Evolutionary conservation across 305 asterid species (phyloP).

Genomic region (Solanum hybrid): DNA sequence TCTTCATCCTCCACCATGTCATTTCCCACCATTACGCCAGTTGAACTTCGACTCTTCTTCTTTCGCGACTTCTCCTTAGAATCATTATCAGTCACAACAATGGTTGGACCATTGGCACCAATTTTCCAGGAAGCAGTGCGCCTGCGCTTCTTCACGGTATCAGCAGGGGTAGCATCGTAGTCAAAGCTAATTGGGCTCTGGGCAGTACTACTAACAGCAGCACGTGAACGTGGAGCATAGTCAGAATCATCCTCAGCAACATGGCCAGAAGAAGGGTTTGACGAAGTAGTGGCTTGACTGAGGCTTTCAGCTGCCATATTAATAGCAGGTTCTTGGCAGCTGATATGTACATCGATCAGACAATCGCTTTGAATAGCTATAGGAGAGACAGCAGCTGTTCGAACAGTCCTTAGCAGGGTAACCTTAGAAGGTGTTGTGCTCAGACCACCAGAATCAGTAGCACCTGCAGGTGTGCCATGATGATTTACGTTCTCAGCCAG

Average conservation of each 20-base stretch:
- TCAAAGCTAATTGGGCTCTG: constrained; percentile 29
- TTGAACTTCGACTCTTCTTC: constrained; percentile 24
- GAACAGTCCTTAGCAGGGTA: constrained; percentile 10
- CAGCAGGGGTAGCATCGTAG: constrained; percentile 66
- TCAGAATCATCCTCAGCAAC: constrained; percentile 47
- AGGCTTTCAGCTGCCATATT: constrained; percentile 37
- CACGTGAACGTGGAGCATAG: constrained; percentile 39
- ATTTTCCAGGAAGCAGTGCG: constrained; percentile 56
- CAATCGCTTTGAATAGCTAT: constrained; percentile 18
- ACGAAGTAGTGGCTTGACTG: constrained; percentile 33
- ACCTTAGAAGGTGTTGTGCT: constrained; percentile 13
- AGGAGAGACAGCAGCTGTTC: constrained; percentile 18
- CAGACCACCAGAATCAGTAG: constrained; percentile 9
- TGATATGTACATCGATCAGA: constrained; percentile 7
- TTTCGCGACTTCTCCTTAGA: constrained; percentile 20
- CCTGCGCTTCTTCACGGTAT: constrained; percentile 85
- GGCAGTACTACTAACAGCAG: constrained; percentile 26
- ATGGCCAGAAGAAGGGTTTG: constrained; percentile 41
- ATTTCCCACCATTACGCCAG: constrained; percentile 15
- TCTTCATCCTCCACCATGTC: constrained; percentile 31
- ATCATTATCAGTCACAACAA: constrained; percentile 38
- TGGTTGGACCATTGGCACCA: constrained; percentile 49
- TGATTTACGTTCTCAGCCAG: constrained; percentile 58
- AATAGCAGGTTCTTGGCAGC: constrained; percentile 22
- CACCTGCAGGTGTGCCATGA: constrained; percentile 18